phyloP scores from a whole-genome alignment of 2,329 filamentous ascomycete genomes.

The Dryadomyces sulphureus region DNA sequence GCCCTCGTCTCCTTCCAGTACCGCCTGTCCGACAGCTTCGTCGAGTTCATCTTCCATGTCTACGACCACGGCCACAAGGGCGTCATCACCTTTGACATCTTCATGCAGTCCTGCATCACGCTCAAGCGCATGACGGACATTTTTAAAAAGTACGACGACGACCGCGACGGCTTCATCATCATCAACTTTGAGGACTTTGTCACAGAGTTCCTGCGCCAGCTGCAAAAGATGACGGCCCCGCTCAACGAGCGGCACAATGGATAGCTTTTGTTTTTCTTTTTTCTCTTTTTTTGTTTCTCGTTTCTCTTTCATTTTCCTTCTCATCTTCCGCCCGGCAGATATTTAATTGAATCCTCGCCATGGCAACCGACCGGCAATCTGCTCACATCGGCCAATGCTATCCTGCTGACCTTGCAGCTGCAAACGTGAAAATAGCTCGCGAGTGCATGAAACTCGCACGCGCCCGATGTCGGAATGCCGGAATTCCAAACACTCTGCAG shows the following conservation, averaged over 20 bases:
- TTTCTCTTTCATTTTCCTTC: neutral
- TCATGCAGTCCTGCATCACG: conserved; percentile 93
- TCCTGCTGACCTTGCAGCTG: too few relatives aligned
- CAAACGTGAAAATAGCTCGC: too few relatives aligned
- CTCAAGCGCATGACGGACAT: conserved; percentile 98
- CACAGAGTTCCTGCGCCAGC: conserved; percentile 49
- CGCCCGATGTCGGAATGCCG: too few relatives aligned
- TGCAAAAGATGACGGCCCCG: conserved; percentile 22
- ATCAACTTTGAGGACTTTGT: conserved; percentile 72
- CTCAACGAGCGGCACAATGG: neutral
- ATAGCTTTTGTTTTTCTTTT: neutral
- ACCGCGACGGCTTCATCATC: conserved; percentile 85
- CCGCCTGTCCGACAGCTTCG: conserved; percentile 69
- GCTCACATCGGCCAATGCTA: too few relatives aligned
- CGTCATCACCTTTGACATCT: conserved; percentile 82
- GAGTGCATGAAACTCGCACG: too few relatives aligned
- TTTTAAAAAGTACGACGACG: conserved; percentile 97
- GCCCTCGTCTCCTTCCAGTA: conserved; percentile 90
- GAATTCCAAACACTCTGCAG: too few relatives aligned
- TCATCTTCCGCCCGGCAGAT: neutral
- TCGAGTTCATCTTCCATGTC: conserved; percentile 70
- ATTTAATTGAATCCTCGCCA: neutral
- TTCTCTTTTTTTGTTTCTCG: neutral
- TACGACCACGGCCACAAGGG: conserved; percentile 67
- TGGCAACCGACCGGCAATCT: too few relatives aligned